phyloP scores from a whole-genome alignment of 2,329 filamentous ascomycete genomes.

The Aureobasidium sp. region DNA sequence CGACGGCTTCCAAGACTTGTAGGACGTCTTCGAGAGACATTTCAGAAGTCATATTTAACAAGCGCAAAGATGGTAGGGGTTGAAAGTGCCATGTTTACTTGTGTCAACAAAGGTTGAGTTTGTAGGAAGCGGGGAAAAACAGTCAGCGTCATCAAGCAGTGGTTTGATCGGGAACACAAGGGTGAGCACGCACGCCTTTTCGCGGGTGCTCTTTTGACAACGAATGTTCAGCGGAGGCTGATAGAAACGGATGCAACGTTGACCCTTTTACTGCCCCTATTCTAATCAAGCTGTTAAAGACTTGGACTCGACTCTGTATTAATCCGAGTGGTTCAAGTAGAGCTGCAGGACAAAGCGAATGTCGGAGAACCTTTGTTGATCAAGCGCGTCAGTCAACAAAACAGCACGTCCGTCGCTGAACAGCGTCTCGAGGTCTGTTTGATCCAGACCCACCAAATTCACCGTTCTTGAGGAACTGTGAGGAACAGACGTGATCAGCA shows the following conservation, averaged over 20 bases:
- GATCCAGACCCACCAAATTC: not conserved
- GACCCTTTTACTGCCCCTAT: slow-evolving; percentile 8
- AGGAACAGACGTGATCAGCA: not conserved
- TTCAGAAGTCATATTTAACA: not conserved
- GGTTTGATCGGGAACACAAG: slow-evolving; percentile 4
- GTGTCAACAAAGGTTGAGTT: slow-evolving; percentile 12
- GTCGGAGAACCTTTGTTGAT: slow-evolving; percentile 5
- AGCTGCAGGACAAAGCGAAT: slow-evolving; percentile 5
- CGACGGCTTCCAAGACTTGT: not conserved
- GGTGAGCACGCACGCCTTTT: slow-evolving; percentile 8
- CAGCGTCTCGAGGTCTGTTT: not conserved
- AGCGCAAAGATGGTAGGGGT: not conserved
- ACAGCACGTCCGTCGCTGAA: slow-evolving; percentile 9
- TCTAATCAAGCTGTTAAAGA: slow-evolving; percentile 6
- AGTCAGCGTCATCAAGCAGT: slow-evolving; percentile 13
- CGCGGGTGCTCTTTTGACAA: not conserved
- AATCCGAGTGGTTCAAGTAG: not conserved
- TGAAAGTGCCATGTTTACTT: slow-evolving; percentile 4
- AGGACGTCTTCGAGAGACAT: not conserved
- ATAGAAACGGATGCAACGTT: slow-evolving; percentile 12
- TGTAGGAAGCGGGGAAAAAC: slow-evolving; percentile 10
- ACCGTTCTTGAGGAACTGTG: not conserved
- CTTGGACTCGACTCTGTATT: not conserved
- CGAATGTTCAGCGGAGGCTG: not conserved
- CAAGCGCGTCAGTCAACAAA: slow-evolving; percentile 10